Percentiles rank a stretch among this genome's conserved stretches.
Conservation (phyloP, 1,284 basidiomycete species). For the Malassezia furfur region DNA sequence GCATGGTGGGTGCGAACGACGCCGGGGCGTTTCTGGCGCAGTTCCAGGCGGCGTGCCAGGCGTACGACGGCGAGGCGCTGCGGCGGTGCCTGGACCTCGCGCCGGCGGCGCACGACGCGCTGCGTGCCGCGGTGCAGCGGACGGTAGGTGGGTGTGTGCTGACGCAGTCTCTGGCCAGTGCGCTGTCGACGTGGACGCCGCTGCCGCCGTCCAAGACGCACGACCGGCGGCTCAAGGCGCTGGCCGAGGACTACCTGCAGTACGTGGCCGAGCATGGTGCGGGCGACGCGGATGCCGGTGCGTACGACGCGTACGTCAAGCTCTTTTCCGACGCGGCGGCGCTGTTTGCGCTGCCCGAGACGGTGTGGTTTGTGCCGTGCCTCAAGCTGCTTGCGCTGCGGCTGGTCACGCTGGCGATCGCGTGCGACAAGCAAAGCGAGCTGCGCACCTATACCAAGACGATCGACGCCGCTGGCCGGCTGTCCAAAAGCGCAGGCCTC, state of each 20-base stretch:
- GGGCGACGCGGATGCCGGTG: background rate
- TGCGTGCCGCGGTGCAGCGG: background rate
- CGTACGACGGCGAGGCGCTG: background rate
- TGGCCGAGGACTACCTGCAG: slow-evolving; percentile 1
- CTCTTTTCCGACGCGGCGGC: slow-evolving; percentile 35
- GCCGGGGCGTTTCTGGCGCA: background rate
- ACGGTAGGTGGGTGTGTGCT: background rate
- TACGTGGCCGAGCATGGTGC: slow-evolving; percentile 2
- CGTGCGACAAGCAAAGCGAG: slow-evolving; percentile 8
- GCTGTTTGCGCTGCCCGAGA: slow-evolving; percentile 43
- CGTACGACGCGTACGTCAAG: slow-evolving; percentile 32
- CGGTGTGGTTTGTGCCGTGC: slow-evolving; percentile 42
- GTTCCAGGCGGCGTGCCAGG: background rate
- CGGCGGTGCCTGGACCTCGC: background rate
- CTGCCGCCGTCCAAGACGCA: background rate
- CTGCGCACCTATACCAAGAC: slow-evolving; percentile 22
- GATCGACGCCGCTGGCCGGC: slow-evolving; percentile 40
- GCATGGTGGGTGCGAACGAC: background rate
- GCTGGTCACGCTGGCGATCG: slow-evolving; percentile 26
- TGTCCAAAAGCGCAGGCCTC: slow-evolving; percentile 40
- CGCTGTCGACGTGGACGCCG: background rate
- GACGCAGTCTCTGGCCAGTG: background rate
- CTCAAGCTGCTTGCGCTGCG: slow-evolving; percentile 22
- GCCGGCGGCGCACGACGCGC: background rate
- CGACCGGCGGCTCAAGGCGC: slow-evolving; percentile 2